Conservation (phyloP, 139 green algal genomes). For the Tetradesmus lagerheimii region DNA sequence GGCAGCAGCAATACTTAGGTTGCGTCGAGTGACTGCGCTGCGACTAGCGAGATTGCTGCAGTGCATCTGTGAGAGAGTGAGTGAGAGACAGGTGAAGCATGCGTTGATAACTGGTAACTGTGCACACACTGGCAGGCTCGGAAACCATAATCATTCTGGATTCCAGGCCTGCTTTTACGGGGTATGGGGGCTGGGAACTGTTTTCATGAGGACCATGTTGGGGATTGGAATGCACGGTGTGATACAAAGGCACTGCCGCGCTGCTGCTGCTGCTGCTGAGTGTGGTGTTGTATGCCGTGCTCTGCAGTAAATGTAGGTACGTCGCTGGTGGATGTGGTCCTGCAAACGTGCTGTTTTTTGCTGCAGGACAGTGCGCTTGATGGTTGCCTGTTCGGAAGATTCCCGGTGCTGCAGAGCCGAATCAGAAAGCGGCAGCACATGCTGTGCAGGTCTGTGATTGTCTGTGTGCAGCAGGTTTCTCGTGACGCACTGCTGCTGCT, state of each 20-base stretch:
- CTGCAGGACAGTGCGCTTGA: too few relatives aligned
- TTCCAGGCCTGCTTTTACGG: neutral
- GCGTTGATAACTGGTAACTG: neutral
- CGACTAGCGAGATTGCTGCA: neutral
- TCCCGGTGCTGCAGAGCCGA: too few relatives aligned
- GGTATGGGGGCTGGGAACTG: neutral
- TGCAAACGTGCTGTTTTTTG: too few relatives aligned
- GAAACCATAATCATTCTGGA: neutral
- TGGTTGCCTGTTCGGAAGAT: too few relatives aligned
- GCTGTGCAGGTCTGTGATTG: too few relatives aligned
- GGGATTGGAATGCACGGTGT: too few relatives aligned
- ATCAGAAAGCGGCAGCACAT: too few relatives aligned
- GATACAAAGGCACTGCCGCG: too few relatives aligned
- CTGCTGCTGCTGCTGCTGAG: neutral
- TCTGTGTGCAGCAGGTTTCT: too few relatives aligned
- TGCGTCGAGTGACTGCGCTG: neutral
- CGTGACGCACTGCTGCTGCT: too few relatives aligned
- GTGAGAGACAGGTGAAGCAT: neutral
- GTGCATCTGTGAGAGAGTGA: neutral
- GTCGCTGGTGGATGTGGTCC: too few relatives aligned
- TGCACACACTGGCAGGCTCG: neutral
- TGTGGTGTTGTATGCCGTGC: neutral
- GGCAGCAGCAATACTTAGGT: neutral
- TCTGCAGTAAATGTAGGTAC: neutral
- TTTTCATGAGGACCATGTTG: neutral